Percentiles rank a stretch among this genome's conserved stretches.
Evolutionary conservation across 2,329 filamentous ascomycete genomes (phyloP).

Genomic region (Fusarium sp.): DNA sequence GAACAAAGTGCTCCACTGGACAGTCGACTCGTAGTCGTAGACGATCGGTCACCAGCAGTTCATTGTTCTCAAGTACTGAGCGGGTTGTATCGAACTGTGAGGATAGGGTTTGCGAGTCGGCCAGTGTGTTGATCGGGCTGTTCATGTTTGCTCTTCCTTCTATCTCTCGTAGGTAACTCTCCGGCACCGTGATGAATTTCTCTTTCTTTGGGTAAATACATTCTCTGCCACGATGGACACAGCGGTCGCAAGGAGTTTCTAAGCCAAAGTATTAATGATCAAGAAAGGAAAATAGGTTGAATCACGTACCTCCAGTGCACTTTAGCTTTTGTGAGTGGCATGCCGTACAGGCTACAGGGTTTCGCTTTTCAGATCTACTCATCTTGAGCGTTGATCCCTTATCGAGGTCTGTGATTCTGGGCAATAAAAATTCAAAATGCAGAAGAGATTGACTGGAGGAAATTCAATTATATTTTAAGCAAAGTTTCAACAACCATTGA

Average conservation of each 20-base stretch:
- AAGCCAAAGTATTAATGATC: background rate
- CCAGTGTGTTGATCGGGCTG: background rate
- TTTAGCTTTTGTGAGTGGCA: constrained; percentile 13
- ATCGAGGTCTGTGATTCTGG: background rate
- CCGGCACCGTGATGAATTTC: constrained; percentile 3
- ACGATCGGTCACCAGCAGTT: background rate
- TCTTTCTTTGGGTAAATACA: constrained; percentile 8
- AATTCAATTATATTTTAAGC: background rate
- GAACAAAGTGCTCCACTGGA: constrained; percentile 3
- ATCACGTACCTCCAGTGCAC: constrained; percentile 10
- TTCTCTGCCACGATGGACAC: background rate
- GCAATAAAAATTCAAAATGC: background rate
- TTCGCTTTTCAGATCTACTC: constrained; percentile 4
- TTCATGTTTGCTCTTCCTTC: background rate
- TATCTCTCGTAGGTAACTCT: constrained; percentile 3
- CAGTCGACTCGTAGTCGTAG: background rate
- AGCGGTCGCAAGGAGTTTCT: constrained; percentile 2
- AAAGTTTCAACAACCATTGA: background rate
- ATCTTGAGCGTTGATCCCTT: background rate
- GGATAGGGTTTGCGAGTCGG: rapidly evolving
- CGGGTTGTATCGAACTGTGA: background rate
- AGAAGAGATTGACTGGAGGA: no score
- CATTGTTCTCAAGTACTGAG: background rate
- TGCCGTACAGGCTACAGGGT: constrained; percentile 3
- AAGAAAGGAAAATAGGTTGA: rapidly evolving